These are phyloP conservation scores for Nicotiana undulata DNA, from an alignment of 257 asterid genomes.

Conservation along the genomic window DNA sequence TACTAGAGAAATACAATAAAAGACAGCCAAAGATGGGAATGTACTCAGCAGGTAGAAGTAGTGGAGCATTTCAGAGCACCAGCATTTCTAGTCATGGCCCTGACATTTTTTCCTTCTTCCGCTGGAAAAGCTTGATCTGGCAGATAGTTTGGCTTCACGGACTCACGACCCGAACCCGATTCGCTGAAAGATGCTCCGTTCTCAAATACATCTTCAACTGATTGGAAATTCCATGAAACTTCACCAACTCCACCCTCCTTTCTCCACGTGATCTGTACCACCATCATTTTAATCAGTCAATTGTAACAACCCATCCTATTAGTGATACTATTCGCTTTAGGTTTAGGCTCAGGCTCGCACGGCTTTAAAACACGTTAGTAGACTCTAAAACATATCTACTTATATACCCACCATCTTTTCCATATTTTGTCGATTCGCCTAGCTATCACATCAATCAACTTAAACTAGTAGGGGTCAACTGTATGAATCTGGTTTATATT, in stretches of 20 bases:
- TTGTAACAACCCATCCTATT: too few species aligned
- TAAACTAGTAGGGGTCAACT: neutral
- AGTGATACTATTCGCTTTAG: too few species aligned
- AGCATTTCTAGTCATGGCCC: constrained; percentile 48
- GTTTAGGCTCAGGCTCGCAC: too few species aligned
- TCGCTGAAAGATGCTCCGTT: constrained; percentile 65
- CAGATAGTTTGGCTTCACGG: constrained; percentile 47
- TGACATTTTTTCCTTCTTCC: constrained; percentile 41
- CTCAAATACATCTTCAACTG: constrained; percentile 60
- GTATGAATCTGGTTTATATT: too few species aligned
- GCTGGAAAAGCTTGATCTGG: constrained; percentile 55
- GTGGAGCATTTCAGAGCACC: constrained; percentile 59
- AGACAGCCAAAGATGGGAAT: too few species aligned
- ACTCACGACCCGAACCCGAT: constrained; percentile 16
- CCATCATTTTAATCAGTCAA: neutral
- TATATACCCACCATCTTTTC: too few species aligned
- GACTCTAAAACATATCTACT: accelerated
- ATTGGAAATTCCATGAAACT: constrained; percentile 30
- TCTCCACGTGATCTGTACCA: constrained; percentile 58
- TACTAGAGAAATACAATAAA: too few species aligned
- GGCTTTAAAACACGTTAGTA: too few species aligned
- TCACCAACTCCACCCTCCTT: constrained; percentile 10
- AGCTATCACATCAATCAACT: neutral
- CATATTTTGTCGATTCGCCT: too few species aligned
- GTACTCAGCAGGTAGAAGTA: constrained; percentile 32